Conservation (phyloP, 2,329 filamentous ascomycete genomes). For the Colletotrichum lupini region DNA sequence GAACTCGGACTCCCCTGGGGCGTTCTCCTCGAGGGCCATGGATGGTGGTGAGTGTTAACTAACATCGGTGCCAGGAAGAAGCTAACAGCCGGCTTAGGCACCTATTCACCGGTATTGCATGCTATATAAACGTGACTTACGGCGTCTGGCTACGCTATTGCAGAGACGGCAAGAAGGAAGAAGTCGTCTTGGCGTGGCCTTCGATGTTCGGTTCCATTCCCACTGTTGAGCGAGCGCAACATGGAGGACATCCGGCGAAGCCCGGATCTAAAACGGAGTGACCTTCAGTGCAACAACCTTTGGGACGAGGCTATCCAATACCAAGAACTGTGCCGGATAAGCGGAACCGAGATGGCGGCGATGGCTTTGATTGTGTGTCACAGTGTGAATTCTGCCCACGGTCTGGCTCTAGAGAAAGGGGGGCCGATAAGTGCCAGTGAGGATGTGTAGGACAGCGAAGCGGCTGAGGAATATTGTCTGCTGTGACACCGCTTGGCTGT, state of each 20-base stretch:
- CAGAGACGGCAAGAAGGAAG: slow-evolving; percentile 4
- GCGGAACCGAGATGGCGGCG: neutral
- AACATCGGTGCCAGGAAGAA: neutral
- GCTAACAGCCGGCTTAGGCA: neutral
- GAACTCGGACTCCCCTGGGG: neutral
- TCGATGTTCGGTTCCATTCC: neutral
- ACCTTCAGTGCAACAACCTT: neutral
- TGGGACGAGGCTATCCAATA: neutral
- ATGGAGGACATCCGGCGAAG: neutral
- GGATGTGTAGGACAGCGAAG: neutral
- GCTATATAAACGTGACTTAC: slow-evolving; percentile 1
- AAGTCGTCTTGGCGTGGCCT: neutral
- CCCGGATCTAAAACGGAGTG: neutral
- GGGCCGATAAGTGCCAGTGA: neutral
- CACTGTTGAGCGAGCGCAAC: neutral
- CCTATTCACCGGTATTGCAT: neutral
- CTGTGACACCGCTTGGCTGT: neutral
- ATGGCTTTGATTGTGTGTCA: neutral
- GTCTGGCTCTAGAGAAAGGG: neutral
- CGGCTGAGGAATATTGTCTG: neutral
- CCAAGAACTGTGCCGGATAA: neutral
- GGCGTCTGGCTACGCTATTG: slow-evolving; percentile 3
- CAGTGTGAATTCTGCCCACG: neutral
- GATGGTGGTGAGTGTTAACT: neutral
- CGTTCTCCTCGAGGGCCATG: neutral